phyloP scores from a whole-genome alignment of 495 filamentous ascomycete genomes.

The Staphylotrichum tortipilum region DNA sequence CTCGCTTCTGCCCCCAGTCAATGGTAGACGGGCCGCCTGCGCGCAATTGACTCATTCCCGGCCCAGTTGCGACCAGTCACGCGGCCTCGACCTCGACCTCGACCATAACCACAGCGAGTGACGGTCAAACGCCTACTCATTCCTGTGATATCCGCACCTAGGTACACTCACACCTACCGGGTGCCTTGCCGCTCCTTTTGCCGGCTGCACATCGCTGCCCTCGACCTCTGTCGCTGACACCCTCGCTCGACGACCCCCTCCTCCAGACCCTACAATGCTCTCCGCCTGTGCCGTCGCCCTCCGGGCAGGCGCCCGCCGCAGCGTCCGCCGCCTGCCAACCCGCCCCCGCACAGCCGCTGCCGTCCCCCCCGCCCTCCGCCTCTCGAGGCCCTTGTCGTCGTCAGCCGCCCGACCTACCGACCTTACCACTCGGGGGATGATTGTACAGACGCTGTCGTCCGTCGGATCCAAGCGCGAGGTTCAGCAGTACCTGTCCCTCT shows the following conservation, averaged over 20 bases:
- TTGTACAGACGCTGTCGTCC: conserved; percentile 89
- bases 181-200: too few species aligned
- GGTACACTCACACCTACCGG: too few species aligned
- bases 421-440: conserved; percentile 68
- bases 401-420: conserved; percentile 34
- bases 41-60: conserved; percentile 21
- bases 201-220: not conserved
- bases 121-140: too few species aligned
- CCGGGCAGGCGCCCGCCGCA: conserved; percentile 37
- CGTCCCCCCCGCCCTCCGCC: conserved; percentile 16
- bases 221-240: not conserved
- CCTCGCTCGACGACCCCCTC: too few species aligned
- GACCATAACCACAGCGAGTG: too few species aligned
- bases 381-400: conserved; percentile 24
- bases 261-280: conserved; percentile 27
- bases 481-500: conserved; percentile 96
- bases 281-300: conserved; percentile 32
- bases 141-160: too few species aligned
- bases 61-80: conserved; percentile 6
- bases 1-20: conserved; percentile 16
- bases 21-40: conserved; percentile 16
- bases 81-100: too few species aligned
- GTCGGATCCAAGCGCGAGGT: conserved; percentile 96
- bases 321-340: conserved; percentile 27
- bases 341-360: conserved; percentile 22